Evolutionary conservation across 2,329 filamentous ascomycete genomes (phyloP).

Genomic region (Fusarium brachygibbosum): DNA sequence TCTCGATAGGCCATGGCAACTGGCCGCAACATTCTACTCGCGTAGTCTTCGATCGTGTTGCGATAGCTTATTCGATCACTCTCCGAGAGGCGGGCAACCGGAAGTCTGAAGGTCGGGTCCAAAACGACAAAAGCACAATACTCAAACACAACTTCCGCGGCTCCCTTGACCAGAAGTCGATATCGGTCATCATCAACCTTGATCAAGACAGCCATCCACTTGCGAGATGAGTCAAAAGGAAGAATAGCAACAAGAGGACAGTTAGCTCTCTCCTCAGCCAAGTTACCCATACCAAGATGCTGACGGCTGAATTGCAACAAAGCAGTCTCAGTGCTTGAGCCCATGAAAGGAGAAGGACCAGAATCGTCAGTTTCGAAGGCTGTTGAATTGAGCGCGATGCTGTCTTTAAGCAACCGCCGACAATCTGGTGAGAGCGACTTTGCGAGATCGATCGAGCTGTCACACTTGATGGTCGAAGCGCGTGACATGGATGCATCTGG

Average conservation of each 20-base stretch:
- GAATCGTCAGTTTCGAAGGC: constrained; percentile 64
- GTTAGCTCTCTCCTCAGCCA: constrained; percentile 63
- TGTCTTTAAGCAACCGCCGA: constrained; percentile 56
- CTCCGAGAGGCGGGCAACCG: constrained; percentile 50
- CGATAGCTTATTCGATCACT: constrained; percentile 51
- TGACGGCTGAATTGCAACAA: constrained; percentile 65
- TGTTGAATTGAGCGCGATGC: constrained; percentile 64
- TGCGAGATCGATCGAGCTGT: constrained; percentile 50
- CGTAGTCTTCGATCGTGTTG: constrained; percentile 65
- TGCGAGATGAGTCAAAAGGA: constrained; percentile 67
- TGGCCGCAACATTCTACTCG: constrained; percentile 77
- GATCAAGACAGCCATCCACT: constrained; percentile 69
- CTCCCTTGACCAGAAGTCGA: constrained; percentile 69
- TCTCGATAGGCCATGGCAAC: constrained; percentile 82
- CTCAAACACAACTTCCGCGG: constrained; percentile 67
- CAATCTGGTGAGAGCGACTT: constrained; percentile 53
- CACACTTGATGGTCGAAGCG: constrained; percentile 42
- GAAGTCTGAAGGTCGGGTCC: constrained; percentile 59
- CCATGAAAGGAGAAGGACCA: constrained; percentile 59
- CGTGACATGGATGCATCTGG: constrained; percentile 41
- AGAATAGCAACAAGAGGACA: constrained; percentile 62
- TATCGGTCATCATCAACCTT: constrained; percentile 61
- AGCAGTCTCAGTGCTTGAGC: constrained; percentile 69
- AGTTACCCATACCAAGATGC: constrained; percentile 61
- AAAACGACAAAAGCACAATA: constrained; percentile 59